Evolutionary conservation across 2,329 filamentous ascomycete genomes (phyloP).

Genomic region (Elsinoe ampelina): DNA sequence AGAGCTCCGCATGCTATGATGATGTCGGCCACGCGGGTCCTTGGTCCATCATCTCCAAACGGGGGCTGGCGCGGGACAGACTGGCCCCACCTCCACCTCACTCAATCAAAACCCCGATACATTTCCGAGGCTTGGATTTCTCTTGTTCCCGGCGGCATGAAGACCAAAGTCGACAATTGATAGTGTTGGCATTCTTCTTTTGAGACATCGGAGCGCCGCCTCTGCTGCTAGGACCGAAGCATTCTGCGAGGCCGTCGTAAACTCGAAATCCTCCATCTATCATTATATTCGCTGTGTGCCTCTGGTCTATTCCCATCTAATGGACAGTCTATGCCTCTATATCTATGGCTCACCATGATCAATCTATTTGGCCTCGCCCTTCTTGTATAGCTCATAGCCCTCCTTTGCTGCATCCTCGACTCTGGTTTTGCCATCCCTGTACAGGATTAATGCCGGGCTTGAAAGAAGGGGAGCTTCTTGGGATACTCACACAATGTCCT

Average conservation of each 20-base stretch:
- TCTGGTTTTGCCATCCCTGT: constrained; percentile 56
- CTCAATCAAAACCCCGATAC: background rate
- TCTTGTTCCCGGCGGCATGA: background rate
- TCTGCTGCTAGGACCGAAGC: no score
- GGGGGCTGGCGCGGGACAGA: background rate
- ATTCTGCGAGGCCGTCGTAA: no score
- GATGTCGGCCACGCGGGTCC: background rate
- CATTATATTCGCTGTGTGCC: background rate
- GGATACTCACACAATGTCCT: constrained; percentile 52
- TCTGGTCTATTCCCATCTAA: background rate
- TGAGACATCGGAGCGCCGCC: no score
- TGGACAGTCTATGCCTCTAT: background rate
- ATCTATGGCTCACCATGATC: background rate
- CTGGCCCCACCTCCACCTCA: background rate
- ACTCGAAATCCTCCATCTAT: no score
- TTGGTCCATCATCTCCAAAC: background rate
- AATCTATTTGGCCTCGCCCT: constrained; percentile 27
- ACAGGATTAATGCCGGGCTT: background rate
- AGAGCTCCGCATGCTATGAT: no score
- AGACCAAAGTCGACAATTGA: background rate
- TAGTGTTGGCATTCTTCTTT: background rate
- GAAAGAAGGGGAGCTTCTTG: background rate
- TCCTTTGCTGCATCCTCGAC: constrained; percentile 59
- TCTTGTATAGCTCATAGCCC: constrained; percentile 39
- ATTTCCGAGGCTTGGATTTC: background rate